Percentiles rank a stretch among this genome's conserved stretches.
Evolutionary conservation across 257 asterid species (phyloP).

Genomic region (Nemophila menziesii): DNA sequence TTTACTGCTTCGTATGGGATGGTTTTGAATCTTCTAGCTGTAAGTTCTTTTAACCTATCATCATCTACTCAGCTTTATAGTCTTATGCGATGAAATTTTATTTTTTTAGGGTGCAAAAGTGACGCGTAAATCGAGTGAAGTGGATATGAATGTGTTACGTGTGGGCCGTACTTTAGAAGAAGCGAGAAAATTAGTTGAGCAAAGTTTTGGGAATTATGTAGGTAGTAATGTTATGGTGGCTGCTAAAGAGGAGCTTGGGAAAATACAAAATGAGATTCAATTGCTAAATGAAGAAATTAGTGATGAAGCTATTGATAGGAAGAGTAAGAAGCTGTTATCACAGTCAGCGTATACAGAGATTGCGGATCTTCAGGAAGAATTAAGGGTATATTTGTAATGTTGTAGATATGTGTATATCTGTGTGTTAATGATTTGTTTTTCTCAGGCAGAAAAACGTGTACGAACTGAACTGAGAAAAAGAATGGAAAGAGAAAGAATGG

Average conservation of each 20-base stretch:
- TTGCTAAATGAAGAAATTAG: constrained; percentile 60
- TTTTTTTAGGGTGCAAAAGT: constrained; percentile 76
- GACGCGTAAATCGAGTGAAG: constrained; percentile 41
- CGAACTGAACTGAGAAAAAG: constrained; percentile 62
- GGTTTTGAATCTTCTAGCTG: constrained; percentile 98
- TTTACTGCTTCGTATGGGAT: constrained; percentile 97
- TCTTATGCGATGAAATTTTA: constrained; percentile 11
- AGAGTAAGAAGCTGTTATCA: constrained; percentile 55
- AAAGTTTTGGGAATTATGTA: constrained; percentile 96
- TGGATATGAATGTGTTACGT: constrained; percentile 34
- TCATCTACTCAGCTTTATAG: constrained; percentile 12
- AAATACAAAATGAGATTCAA: constrained; percentile 74
- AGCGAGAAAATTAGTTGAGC: constrained; percentile 90
- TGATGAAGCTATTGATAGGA: constrained; percentile 79
- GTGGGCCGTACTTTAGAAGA: constrained; percentile 90
- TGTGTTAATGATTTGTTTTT: constrained; percentile 12
- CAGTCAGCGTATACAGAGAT: constrained; percentile 66
- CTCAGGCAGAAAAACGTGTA: constrained; percentile 66
- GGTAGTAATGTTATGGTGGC: constrained; percentile 98
- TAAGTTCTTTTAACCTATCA: constrained; percentile 22
- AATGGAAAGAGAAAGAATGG: constrained; percentile 74
- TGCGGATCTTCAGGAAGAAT: constrained; percentile 72
- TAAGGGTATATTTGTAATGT: constrained; percentile 37
- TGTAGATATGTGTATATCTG: constrained; percentile 1
- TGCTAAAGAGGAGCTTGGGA: constrained; percentile 82